These are phyloP conservation scores for Albugo laibachii DNA, from an alignment of 352 stramenopile genomes.

Conservation along the genomic window DNA sequence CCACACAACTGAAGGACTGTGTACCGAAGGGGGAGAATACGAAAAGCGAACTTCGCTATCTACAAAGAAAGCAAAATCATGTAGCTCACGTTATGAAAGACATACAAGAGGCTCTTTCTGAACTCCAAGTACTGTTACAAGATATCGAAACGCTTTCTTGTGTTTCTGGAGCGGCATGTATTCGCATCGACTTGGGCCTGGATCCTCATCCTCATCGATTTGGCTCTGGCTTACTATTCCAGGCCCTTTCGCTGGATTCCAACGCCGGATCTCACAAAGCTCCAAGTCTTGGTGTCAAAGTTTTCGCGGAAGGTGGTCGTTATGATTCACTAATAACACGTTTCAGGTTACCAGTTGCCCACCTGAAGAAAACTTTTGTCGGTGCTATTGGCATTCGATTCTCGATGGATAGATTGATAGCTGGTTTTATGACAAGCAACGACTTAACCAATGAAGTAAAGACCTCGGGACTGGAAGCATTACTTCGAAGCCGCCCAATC, in stretches of 20 bases:
- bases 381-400: conserved; percentile 72
- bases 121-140: conserved; percentile 41
- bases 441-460: conserved; percentile 5
- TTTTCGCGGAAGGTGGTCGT: conserved; percentile 63
- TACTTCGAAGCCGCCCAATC: conserved; percentile 21
- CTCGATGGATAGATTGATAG: conserved; percentile 72
- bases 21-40: too few species aligned
- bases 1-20: not conserved
- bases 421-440: conserved; percentile 29
- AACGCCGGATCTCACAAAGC: conserved; percentile 12
- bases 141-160: conserved; percentile 19
- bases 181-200: conserved; percentile 50
- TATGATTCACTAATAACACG: conserved; percentile 67
- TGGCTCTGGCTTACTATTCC: conserved; percentile 66
- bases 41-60: too few species aligned
- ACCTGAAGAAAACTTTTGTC: conserved; percentile 42
- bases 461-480: conserved; percentile 4
- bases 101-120: conserved; percentile 34
- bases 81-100: conserved; percentile 50
- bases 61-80: conserved; percentile 39
- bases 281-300: conserved; percentile 23
- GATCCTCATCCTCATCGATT: conserved; percentile 58
- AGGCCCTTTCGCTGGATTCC: conserved; percentile 38
- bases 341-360: conserved; percentile 65
- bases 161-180: conserved; percentile 32